Base-by-base conservation (phyloP, 768 basidiomycete genomes). In the Fibroporia radiculosa region DNA sequence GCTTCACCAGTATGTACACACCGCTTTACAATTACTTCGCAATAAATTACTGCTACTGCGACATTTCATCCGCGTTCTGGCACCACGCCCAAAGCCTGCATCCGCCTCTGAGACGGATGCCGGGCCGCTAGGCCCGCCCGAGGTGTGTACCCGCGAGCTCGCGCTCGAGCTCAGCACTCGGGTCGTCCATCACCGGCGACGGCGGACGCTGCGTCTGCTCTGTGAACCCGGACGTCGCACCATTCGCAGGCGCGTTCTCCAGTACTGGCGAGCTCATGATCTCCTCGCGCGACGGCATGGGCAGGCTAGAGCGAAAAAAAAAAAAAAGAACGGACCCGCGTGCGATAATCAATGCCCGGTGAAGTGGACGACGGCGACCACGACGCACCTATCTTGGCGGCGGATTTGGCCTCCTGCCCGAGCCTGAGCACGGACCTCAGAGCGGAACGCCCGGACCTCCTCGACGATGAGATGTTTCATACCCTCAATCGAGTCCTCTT, bases 381-480 rank as follows among this genome's bases (percentile, higher is more conserved):
- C 25, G 39, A 29, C 22, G 31, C 45, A 84, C 86, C 80, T 87
- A 50, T 88, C 86, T 60, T 88, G 84, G 41, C 82, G 71, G 40
- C 83, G 80, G 36, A 85, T 76, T 60, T 86, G 84, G 4, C 80
- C 80, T 8, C 78, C 69, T 1, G 77, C 78, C 28, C 85, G 71
- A 11, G 84, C 80, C 56, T 93, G 90, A n/a, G 76, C 73, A 44
- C 95, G 78, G 6, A 98, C 93, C 60, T 93, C 82, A 7, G 84
- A 75, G 28, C 96, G 80, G 80, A 99, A 98, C 11, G 74, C 61
- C 48, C 80, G 80, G 29, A 97, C 95, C 63, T 98, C 93, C 23
- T 93, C 80, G 19, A 98, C 80, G 55, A 99, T 99, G 61, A 98
- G 65, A 51, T 77, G 80, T 66, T 95, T 90, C 96, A 99, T 99